Conservation (phyloP, 2,329 filamentous ascomycete species). For the Aureobasidium sp. region DNA sequence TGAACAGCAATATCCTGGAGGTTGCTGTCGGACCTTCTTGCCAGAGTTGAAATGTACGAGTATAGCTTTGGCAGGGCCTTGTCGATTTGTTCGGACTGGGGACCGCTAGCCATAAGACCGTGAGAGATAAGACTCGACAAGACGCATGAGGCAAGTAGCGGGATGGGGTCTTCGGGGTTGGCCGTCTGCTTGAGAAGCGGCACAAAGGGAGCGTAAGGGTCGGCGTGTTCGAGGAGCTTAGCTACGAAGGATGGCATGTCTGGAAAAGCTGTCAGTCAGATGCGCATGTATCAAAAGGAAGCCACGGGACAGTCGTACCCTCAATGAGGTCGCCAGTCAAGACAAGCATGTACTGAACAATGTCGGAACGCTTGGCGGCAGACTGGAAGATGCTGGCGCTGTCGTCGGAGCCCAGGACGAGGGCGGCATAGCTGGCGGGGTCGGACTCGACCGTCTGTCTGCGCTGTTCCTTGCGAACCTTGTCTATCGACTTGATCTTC, state of each 20-base stretch:
- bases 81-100: constrained; percentile 53
- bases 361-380: constrained; percentile 76
- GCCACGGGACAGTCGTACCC: constrained; percentile 42
- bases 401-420: constrained; percentile 64
- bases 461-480: constrained; percentile 85
- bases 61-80: constrained; percentile 75
- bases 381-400: constrained; percentile 74
- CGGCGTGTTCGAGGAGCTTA: constrained; percentile 63
- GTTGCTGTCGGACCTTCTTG: constrained; percentile 77
- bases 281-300: neutral
- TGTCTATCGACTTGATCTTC: constrained; percentile 95
- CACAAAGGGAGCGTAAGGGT: constrained; percentile 67
- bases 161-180: constrained; percentile 79
- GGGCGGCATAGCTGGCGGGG: constrained; percentile 65
- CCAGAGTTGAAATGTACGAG: constrained; percentile 74
- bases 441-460: constrained; percentile 74
- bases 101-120: constrained; percentile 53
- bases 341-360: constrained; percentile 91
- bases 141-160: constrained; percentile 81
- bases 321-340: constrained; percentile 80
- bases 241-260: constrained; percentile 72
- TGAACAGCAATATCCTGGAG: constrained; percentile 94
- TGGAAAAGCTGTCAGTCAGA: constrained; percentile 31
- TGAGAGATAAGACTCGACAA: constrained; percentile 68
- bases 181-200: constrained; percentile 76